These are phyloP conservation scores for Penicillium capsulatum DNA, from an alignment of 2,329 filamentous ascomycete species.

Conservation along the genomic window DNA sequence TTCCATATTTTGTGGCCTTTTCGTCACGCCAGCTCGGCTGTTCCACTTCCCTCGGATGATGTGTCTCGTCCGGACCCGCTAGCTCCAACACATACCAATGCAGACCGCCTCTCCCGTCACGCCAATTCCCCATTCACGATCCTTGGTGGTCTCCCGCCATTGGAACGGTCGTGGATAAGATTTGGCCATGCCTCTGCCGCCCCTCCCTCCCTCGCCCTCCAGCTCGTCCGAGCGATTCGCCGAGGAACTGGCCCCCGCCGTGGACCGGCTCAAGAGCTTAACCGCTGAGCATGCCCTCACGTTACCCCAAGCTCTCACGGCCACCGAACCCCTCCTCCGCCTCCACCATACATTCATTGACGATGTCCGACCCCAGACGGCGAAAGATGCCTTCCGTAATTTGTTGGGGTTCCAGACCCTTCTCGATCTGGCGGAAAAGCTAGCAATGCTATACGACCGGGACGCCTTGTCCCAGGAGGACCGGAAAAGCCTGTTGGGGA, in stretches of 20 bases:
- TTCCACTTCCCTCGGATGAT: conserved; percentile 4
- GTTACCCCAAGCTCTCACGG: conserved; percentile 35
- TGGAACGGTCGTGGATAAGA: conserved; percentile 33
- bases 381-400: conserved; percentile 78
- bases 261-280: conserved; percentile 36
- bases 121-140: conserved; percentile 32
- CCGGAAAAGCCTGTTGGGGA: conserved; percentile 64
- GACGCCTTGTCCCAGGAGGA: conserved; percentile 56
- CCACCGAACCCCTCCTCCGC: conserved; percentile 57
- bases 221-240: conserved; percentile 34
- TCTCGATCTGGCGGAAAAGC: conserved; percentile 63
- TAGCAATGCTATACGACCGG: conserved; percentile 69
- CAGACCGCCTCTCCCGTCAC: conserved; percentile 30
- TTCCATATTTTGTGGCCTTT: conserved; percentile 9
- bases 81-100: conserved; percentile 30
- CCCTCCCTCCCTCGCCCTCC: conserved; percentile 28
- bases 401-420: conserved; percentile 73
- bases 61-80: conserved; percentile 15
- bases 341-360: conserved; percentile 63
- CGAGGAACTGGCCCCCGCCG: conserved; percentile 36
- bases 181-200: conserved; percentile 29
- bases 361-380: conserved; percentile 45
- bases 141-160: conserved; percentile 33
- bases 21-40: conserved; percentile 4
- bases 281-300: conserved; percentile 28